Base-by-base conservation (phyloP, 768 basidiomycete species). In the Candolleomyces eurysporus region DNA sequence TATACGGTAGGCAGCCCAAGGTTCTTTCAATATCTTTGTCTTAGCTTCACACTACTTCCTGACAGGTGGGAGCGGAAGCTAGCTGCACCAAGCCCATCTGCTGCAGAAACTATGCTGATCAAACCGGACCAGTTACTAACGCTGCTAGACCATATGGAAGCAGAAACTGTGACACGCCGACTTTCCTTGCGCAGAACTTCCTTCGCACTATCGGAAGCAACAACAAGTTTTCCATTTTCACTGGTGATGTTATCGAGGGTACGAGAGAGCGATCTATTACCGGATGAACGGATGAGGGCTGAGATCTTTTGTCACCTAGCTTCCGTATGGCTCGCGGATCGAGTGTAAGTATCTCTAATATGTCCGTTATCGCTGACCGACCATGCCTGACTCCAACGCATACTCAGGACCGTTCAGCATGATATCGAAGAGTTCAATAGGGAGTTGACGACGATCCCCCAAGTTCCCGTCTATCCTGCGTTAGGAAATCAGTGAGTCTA, bases 161-260 rank as follows among this genome's bases (percentile, higher is more conserved):
- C 56, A 72, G 69, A 32, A 72, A 79, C 48, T 88, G 87, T 64
- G 87, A 88, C 65, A 77, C 82, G 0, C 82, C 86, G 2, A 70
- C 76, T 0, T 66, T 68, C 0, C 73, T 88, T 31, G 79, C 79
- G 0, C 76, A 82, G 17, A 46, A 60, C 26, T 48, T 60, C 43
- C 36, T 54, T 14, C 82, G 80, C 43, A 80, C 86, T 81, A 72
- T 87, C 4, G 66, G 71, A 13, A 77, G 78, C 16, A 71, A 73
- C 17, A 76, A 76, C 16, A 68, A 70, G 9, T 86, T 85, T 67
- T 78, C 82, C 5, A 79, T 89, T 39, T 88, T 87, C 65, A 89
- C 86, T 3, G 87, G 86, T 6, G 86, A 88, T 66, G 82, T 87
- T 6, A 79, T 87, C 5, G 85, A 87, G 71, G 82, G 85, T 84